A percentile compares a stretch with the other conserved stretches of the same genome.
Conservation (phyloP, 805 yeast species). For the Saccharomycopsis microspora region DNA sequence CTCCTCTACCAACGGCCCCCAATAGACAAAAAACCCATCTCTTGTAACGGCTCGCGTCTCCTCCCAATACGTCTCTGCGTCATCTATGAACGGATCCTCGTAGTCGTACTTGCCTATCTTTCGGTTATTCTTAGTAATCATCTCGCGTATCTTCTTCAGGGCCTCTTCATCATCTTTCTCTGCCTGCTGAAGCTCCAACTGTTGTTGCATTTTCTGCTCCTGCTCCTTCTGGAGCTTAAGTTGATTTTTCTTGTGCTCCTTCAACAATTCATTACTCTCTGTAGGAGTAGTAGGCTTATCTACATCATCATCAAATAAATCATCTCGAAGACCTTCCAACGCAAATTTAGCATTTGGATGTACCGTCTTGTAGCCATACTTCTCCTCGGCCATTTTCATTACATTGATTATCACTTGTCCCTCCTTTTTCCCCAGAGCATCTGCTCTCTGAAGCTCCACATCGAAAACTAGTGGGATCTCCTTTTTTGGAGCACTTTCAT, state of each 20-base stretch:
- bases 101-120: slow-evolving; percentile 85
- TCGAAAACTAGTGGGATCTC: slow-evolving; percentile 46
- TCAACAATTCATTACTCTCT: slow-evolving; percentile 14
- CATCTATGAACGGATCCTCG: slow-evolving; percentile 95
- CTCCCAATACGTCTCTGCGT: slow-evolving; percentile 83
- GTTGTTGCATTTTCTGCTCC: slow-evolving; percentile 24
- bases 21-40: slow-evolving; percentile 92
- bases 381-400: slow-evolving; percentile 63
- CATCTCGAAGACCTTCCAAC: slow-evolving; percentile 37
- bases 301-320: slow-evolving; percentile 29
- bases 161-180: slow-evolving; percentile 23
- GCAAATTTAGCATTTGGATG: slow-evolving; percentile 59
- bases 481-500: slow-evolving; percentile 7
- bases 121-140: slow-evolving; percentile 34
- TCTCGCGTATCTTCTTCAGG: slow-evolving; percentile 33
- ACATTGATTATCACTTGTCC: slow-evolving; percentile 59
- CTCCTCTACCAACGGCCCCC: slow-evolving; percentile 78
- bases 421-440: slow-evolving; percentile 18
- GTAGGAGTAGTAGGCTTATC: background rate
- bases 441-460: slow-evolving; percentile 36
- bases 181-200: slow-evolving; percentile 16
- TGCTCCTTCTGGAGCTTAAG: slow-evolving; percentile 29
- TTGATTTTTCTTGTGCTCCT: slow-evolving; percentile 17
- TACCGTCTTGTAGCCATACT: slow-evolving; percentile 67
- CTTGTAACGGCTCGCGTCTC: slow-evolving; percentile 86